Evolutionary conservation across 306 rosid species (phyloP), one percentile per base, ranked within the genome.

Genomic region (Hippophae rhamnoides): DNA sequence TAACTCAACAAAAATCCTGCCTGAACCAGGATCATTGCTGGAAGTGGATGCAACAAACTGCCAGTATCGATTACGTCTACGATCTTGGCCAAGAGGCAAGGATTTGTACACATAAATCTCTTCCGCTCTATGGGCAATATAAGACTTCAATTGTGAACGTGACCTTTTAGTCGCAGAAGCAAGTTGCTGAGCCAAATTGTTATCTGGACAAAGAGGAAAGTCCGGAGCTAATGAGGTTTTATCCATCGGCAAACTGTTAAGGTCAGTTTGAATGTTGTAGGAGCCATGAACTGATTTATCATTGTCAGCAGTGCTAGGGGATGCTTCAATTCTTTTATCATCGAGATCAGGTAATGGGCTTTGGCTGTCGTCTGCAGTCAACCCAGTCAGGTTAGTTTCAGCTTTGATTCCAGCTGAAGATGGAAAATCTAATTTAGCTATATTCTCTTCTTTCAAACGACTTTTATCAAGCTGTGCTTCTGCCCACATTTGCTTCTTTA

Each of bases 401-500:
- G 75, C 70, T 73, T 84, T 93, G 72, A 73, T 66, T 55, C 74
- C 95, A 63, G 56, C 41, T 54, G 69, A 69, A 43, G 83, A 65
- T 56, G 86, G 74, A 57, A 83, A 73, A 64, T 93, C 99, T 60
- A 67, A 68, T 70, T 72, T 93, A 62, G 74, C 54, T 49, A 73
- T 54, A 69, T 52, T 76, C 69, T 93, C 99, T 61, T 93, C 97
- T 75, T 80, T 93, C 43, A 78, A 58, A 56, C 99, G 94, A 73
- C 83, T 66, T 86, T 93, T 93, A 62, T 93, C 97, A 69, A 88
- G 81, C 81, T 88, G 99, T 27, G 99, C 96, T 61, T 93, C 99
- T 13, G 95, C 90, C 97, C 89, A 93, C 99, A 93, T 88, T 81
- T 93, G 99, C 84, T 93, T 93, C 87, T 93, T 88, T 69, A 93